A percentile compares a stretch with the other conserved stretches of the same genome.
phyloP scores from a whole-genome alignment of 768 basidiomycete species.

The Trametes gibbosa region DNA sequence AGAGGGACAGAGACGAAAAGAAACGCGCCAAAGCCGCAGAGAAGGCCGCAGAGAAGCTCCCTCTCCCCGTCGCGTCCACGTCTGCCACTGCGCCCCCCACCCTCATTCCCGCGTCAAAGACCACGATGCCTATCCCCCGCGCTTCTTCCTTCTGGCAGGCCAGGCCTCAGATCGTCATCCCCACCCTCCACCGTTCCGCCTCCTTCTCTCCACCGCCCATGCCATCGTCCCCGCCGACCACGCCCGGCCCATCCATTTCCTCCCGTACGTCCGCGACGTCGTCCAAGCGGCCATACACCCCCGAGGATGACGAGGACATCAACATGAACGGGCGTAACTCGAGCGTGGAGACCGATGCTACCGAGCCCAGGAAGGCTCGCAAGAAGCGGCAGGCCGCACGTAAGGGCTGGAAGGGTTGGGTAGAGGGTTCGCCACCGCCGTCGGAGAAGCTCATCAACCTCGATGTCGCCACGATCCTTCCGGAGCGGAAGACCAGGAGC shows the following conservation, averaged over 20 bases:
- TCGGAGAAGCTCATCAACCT: conserved; percentile 81
- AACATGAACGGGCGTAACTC: conserved; percentile 28
- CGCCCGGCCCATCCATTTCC: conserved; percentile 73
- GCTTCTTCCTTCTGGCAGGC: conserved; percentile 60
- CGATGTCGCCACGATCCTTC: conserved; percentile 66
- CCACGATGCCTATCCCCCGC: conserved; percentile 19
- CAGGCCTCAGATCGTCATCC: conserved; percentile 72
- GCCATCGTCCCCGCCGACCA: conserved; percentile 65
- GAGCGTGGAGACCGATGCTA: conserved; percentile 24
- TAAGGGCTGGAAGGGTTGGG: conserved; percentile 92
- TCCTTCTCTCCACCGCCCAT: conserved; percentile 76
- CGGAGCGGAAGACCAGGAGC: conserved; percentile 76
- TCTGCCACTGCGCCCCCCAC: conserved; percentile 21
- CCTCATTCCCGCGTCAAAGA: conserved; percentile 20
- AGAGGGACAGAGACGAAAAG: conserved; percentile 34
- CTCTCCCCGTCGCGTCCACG: conserved; percentile 18
- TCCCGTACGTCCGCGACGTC: conserved; percentile 74
- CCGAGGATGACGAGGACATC: conserved; percentile 55
- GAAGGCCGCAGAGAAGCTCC: conserved; percentile 26
- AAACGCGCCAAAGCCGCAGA: conserved; percentile 23
- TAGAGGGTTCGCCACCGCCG: conserved; percentile 79
- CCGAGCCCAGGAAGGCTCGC: conserved; percentile 28
- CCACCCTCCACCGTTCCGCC: conserved; percentile 63
- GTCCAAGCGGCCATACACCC: conserved; percentile 76
- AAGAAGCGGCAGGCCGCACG: conserved; percentile 63